phyloP scores from a whole-genome alignment of 768 basidiomycete genomes.

The Panus rudis region DNA sequence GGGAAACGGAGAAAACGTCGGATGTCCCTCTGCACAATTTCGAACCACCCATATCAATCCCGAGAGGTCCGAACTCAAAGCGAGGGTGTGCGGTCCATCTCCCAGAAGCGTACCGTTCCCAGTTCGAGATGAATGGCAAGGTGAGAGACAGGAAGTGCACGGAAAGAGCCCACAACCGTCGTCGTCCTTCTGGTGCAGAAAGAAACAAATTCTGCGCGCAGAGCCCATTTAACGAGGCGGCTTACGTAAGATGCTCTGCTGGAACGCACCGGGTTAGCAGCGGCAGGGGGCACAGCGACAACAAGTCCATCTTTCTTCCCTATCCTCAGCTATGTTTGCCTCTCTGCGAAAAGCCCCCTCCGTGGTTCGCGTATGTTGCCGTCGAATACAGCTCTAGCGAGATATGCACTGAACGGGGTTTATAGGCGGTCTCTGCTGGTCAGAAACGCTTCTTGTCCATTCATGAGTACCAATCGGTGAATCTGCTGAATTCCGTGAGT shows the following conservation, averaged over 20 bases:
- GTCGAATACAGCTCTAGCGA: background rate
- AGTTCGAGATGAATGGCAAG: constrained; percentile 29
- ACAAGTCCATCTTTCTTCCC: constrained; percentile 10
- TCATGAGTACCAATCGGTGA: constrained; percentile 97
- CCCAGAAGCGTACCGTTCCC: constrained; percentile 48
- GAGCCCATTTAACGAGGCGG: background rate
- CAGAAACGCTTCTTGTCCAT: constrained; percentile 93
- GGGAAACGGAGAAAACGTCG: too few relatives aligned
- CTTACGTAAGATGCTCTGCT: background rate
- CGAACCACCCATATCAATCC: constrained; percentile 48
- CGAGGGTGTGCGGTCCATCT: constrained; percentile 42
- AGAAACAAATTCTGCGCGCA: constrained; percentile 4
- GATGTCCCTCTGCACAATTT: constrained; percentile 79
- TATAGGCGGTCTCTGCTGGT: constrained; percentile 61
- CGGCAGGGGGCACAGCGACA: background rate
- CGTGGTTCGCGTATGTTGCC: constrained; percentile 52
- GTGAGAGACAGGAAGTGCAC: constrained; percentile 70
- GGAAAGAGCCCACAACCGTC: constrained; percentile 51
- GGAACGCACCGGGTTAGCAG: background rate
- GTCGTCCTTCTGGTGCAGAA: constrained; percentile 60
- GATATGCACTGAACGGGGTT: constrained; percentile 2
- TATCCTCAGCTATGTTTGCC: constrained; percentile 48
- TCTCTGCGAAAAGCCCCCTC: constrained; percentile 58
- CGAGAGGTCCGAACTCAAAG: constrained; percentile 76
- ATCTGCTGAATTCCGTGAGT: constrained; percentile 84